Percentiles rank a stretch among this genome's conserved stretches.
phyloP scores from a whole-genome alignment of 352 stramenopile genomes.

The Globisporangium spiculum region DNA sequence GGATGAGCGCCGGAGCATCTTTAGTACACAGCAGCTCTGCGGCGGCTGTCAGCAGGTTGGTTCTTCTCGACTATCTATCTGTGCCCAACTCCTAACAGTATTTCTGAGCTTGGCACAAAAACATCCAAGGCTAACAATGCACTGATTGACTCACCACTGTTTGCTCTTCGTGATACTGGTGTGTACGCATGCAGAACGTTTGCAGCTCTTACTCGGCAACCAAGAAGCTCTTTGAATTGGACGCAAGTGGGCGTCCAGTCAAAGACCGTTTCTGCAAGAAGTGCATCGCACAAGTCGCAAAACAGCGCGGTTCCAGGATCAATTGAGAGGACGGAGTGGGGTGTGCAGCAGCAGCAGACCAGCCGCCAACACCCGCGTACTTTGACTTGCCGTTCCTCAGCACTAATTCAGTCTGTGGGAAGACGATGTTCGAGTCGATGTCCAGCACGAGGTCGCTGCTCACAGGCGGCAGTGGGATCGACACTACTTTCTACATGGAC shows the following conservation, averaged over 20 bases:
- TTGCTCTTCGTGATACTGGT: no score
- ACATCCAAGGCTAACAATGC: no score
- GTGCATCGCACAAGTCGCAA: conserved; percentile 30
- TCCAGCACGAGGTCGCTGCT: neutral
- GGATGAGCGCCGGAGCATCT: neutral
- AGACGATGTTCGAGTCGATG: neutral
- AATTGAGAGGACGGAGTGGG: neutral
- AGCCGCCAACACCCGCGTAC: conserved; percentile 11
- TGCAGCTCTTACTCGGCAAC: conserved; percentile 46
- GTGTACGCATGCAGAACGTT: conserved; percentile 24
- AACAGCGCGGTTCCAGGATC: conserved; percentile 10
- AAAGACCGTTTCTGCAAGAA: conserved; percentile 43
- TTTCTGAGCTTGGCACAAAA: no score
- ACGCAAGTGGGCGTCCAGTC: conserved; percentile 32
- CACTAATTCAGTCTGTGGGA: neutral
- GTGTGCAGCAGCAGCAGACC: neutral
- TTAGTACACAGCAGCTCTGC: conserved; percentile 11
- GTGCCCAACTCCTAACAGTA: neutral
- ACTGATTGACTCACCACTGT: no score
- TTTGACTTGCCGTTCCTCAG: conserved; percentile 14
- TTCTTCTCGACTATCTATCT: no score
- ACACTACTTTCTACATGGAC: neutral
- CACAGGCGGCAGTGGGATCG: neutral
- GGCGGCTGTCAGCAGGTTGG: conserved; percentile 29
- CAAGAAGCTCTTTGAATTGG: conserved; percentile 43